phyloP scores from a whole-genome alignment of 345 rosid species.

The Psidium guajava region DNA sequence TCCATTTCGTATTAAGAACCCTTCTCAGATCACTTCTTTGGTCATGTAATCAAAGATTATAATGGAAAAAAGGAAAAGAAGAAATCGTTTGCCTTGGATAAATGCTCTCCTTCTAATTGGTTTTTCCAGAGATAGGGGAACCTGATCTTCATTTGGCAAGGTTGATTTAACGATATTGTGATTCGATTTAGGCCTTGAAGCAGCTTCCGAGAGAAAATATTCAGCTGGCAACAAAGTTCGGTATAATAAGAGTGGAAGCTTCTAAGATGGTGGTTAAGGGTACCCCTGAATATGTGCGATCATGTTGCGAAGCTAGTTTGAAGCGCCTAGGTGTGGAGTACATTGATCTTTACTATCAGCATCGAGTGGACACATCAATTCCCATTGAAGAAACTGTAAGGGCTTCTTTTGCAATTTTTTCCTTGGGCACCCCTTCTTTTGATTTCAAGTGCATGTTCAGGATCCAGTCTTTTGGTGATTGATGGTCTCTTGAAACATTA shows the following conservation, averaged over 20 bases:
- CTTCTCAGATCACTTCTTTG: background rate
- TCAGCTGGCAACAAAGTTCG: slow-evolving; percentile 20
- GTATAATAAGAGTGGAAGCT: background rate
- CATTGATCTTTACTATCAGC: slow-evolving; percentile 23
- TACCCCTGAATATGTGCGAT: slow-evolving; percentile 12
- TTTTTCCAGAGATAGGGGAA: background rate
- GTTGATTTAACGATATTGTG: background rate
- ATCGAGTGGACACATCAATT: slow-evolving; percentile 5
- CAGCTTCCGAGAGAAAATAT: slow-evolving; percentile 19
- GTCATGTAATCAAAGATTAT: background rate
- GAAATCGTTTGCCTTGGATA: background rate
- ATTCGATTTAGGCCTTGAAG: slow-evolving; percentile 10
- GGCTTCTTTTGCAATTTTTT: background rate
- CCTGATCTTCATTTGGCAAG: background rate
- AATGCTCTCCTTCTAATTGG: background rate
- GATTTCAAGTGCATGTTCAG: background rate
- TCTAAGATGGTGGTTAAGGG: background rate
- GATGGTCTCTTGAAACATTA: background rate
- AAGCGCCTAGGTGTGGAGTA: slow-evolving; percentile 16
- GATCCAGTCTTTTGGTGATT: background rate
- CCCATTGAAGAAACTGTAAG: slow-evolving; percentile 21
- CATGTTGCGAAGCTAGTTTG: slow-evolving; percentile 13
- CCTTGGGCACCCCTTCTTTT: background rate
- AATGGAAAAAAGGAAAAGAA: background rate
- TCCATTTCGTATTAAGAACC: background rate